phyloP scores from a whole-genome alignment of 768 basidiomycete species.

The Coprinopsis cinerea region DNA sequence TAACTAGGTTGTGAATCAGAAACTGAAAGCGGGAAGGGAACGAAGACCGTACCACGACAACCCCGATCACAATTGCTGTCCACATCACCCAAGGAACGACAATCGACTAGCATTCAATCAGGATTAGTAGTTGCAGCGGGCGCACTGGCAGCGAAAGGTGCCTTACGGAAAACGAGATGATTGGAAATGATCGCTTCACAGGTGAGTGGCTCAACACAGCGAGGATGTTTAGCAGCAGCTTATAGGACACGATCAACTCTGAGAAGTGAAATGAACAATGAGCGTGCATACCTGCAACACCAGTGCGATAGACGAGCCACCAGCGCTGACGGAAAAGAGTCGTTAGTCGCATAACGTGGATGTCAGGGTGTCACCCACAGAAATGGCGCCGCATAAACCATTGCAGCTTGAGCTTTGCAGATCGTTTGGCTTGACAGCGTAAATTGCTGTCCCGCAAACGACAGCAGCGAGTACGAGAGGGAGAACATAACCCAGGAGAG shows the following conservation, averaged over 20 bases:
- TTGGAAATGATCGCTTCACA: background rate
- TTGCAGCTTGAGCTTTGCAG: background rate
- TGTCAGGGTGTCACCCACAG: no score
- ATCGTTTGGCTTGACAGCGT: background rate
- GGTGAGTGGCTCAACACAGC: background rate
- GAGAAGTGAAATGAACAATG: background rate
- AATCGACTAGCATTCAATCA: background rate
- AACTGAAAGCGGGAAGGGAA: background rate
- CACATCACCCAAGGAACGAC: background rate
- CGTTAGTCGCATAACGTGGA: background rate
- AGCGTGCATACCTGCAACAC: background rate
- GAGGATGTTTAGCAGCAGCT: background rate
- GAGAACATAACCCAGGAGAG: background rate
- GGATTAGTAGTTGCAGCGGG: background rate
- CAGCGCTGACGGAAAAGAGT: background rate
- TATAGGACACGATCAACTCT: background rate
- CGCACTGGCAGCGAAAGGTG: background rate
- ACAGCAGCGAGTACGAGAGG: background rate
- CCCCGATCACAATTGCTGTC: background rate
- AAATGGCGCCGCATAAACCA: slow-evolving; percentile 1
- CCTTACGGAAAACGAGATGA: background rate
- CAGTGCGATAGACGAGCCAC: background rate
- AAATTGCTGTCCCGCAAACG: background rate
- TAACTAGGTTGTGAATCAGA: background rate
- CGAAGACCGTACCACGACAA: background rate